Evolutionary conservation across 345 rosid genomes (phyloP).

Genomic region (Dimocarpus longan): DNA sequence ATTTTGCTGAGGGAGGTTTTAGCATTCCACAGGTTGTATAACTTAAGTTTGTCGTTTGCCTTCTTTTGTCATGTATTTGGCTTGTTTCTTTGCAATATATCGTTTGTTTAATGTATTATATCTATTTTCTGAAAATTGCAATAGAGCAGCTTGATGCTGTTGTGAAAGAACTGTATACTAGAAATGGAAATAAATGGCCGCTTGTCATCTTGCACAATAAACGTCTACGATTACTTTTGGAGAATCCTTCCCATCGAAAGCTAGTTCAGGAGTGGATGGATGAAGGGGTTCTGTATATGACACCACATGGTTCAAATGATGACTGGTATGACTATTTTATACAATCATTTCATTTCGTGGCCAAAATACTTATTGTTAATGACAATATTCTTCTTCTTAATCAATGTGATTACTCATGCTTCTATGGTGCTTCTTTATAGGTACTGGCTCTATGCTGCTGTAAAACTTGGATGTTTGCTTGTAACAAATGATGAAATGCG

Average conservation of each 20-base stretch:
- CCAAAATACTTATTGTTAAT: not conserved
- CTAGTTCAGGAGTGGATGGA: conserved; percentile 70
- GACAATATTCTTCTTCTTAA: not conserved
- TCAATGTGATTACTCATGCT: not conserved
- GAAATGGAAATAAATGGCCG: conserved; percentile 68
- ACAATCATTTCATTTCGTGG: not conserved
- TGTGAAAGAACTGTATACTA: conserved; percentile 55
- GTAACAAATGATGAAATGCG: conserved; percentile 95
- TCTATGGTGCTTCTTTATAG: not conserved
- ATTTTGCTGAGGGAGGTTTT: conserved; percentile 85
- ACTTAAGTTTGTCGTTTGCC: not conserved
- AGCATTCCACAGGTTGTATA: conserved; percentile 69
- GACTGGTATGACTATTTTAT: conserved; percentile 58
- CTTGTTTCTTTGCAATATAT: conserved; percentile 2
- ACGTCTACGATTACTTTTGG: conserved; percentile 63
- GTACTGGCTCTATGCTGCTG: conserved; percentile 94
- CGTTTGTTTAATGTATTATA: conserved; percentile 16
- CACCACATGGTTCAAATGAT: conserved; percentile 93
- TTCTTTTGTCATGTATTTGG: not conserved
- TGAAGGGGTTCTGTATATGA: conserved; percentile 60
- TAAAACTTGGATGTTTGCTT: conserved; percentile 73
- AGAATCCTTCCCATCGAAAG: conserved; percentile 48
- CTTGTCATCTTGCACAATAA: conserved; percentile 76
- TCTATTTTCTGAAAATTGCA: conserved; percentile 29
- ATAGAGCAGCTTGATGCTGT: conserved; percentile 89